Conservation (phyloP, 225 moss, liverwort and hornwort genomes). For the Rhytidiadelphus loreus region DNA sequence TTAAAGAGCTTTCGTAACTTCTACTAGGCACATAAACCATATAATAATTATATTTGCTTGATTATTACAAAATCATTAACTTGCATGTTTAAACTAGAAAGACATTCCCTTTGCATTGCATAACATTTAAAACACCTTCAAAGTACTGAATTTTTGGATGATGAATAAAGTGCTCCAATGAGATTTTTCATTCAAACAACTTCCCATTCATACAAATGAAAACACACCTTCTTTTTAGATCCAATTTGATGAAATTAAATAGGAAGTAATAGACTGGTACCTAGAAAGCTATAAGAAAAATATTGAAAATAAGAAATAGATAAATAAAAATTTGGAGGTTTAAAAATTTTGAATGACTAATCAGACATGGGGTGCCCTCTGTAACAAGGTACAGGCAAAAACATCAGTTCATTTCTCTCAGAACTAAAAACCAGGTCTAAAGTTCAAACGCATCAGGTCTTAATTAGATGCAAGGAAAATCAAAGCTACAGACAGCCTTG, state of each 20-base stretch:
- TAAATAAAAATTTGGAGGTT: accelerated
- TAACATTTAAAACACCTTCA: not conserved
- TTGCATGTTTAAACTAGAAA: not conserved
- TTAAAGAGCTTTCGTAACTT: not conserved
- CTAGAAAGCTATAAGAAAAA: not conserved
- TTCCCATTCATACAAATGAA: not conserved
- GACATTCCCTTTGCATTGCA: not conserved
- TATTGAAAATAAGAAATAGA: not conserved
- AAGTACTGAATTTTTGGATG: not conserved
- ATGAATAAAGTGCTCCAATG: not conserved
- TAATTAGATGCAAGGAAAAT: not conserved
- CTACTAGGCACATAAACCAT: not conserved
- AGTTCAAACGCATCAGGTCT: not conserved
- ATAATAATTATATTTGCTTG: not conserved
- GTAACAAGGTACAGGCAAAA: too few species aligned
- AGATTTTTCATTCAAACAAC: not conserved
- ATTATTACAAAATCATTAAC: not conserved
- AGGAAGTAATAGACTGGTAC: not conserved
- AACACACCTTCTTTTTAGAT: too few species aligned
- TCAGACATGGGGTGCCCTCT: too few species aligned
- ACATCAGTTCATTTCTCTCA: too few species aligned
- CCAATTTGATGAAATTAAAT: not conserved
- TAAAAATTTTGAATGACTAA: not conserved
- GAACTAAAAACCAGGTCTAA: not conserved
- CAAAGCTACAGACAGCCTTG: not conserved